Evolutionary conservation across 2,329 filamentous ascomycete genomes (phyloP), one percentile per base, ranked within the genome.

Genomic region (Neopestalotiopsis sp.): DNA sequence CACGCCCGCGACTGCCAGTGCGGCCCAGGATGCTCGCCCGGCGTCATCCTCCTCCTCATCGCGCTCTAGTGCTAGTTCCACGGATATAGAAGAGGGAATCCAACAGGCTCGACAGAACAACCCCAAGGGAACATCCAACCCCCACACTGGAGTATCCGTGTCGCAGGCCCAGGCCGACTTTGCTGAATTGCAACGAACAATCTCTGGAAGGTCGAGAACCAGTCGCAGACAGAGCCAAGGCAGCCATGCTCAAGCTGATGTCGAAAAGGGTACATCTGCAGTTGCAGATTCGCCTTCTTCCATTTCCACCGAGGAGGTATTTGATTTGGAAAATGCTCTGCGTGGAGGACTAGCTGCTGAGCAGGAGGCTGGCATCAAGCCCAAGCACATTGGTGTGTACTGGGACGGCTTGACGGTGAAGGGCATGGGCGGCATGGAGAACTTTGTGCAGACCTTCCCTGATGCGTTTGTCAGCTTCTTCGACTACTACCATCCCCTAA

Each of bases 341-440:
- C 88, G 92, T 59, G 93, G 93, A 2, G 90, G 90, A 67, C 86
- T 92, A 68, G 88, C 87, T 61, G 91, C 93, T 9, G 92, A 94
- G 76, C 86, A 88, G 70, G 89, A 92, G 71, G 92, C 92, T 5
- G 94, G 94, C 1, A 97, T 97, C 79, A 91, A 90, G 70, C 86
- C 90, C 5, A 97, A 97, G 83, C 90, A 92, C 74, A 92, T 94
- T 70, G 92, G 93, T 38, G 92, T 94, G 0, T 88, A 92, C 71
- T 97, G 93, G 93, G 89, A 96, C 67, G 86, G 87, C 20, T 81
- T 97, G 63, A 93, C 92, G 0, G 93, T 96, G 53, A 90, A 88
- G 77, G 94, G 94, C 14, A 88, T 91, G 71, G 92, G 92, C 30
- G 92, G 93, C 40, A 86, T 88, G 66, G 90, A 91, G 73, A 95